Base-by-base conservation (phyloP, 106 monocot genomes). In the Alisma plantagoaquatica region DNA sequence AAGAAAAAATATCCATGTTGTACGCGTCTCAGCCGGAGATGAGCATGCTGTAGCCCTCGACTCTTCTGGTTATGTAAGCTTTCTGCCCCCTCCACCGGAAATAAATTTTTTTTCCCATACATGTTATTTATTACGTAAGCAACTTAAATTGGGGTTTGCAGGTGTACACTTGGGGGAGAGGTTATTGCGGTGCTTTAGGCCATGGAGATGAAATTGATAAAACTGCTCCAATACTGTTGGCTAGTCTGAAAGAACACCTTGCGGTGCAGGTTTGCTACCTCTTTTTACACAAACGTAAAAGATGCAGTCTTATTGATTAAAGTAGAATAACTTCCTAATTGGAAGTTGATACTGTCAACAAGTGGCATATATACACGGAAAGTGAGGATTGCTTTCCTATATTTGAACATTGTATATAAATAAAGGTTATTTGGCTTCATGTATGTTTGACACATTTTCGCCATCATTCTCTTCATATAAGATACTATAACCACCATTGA, bases 1-100 rank as follows among this genome's bases (percentile, higher is more conserved):
- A 42, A 77, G 65, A 57, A 77, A 60, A 29, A 84, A 81, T 51
- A 68, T 84, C 63, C 80, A 88, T 68, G 51, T 96, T 20, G 70
- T 88, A 22, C 83, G 84, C 20, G 75, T 96, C 2, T 96, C 94
- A 54, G 84, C 94, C 47, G 94, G 88, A 2, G 94, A 96, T 75
- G 94, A 96, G 59, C 94, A 96, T 84, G 94, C 84, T 20, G 94
- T 96, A 9, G 94, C 88, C 31, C 84, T 96, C 52, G 94, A 96
- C 73, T 84, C 94, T 12, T 63, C 52, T 70, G 94, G 94, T 53
- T 65, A 70, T 68, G 94, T 96, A 50, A 73, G 84, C 68, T 21
- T 42, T 21, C 46, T n/a, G n/a, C n/a, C n/a, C n/a, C n/a, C n/a
- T n/a, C n/a, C n/a, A n/a, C n/a, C n/a, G n/a, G n/a, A n/a, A n/a